Evolutionary conservation across 768 basidiomycete species (phyloP), one percentile per base, ranked within the genome.

Genomic region (Leucosporidium creatinivorum): DNA sequence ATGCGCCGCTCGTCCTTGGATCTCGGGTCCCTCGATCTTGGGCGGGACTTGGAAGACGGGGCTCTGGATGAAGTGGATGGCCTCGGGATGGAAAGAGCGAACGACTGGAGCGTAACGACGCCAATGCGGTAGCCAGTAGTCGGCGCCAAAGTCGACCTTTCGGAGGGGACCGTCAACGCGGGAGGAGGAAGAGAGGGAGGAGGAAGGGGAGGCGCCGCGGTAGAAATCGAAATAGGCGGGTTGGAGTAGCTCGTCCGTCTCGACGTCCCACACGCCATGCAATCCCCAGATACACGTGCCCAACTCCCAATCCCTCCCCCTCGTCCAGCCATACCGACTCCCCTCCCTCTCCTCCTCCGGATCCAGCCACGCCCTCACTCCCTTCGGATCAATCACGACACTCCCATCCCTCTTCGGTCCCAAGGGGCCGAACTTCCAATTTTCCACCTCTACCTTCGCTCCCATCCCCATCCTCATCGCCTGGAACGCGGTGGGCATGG

Each of bases 381-480:
- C 93, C 56, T 87, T 84, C 0, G 96, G 93, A 77, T 96, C 91
- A 65, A 98, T 83, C 10, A 84, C 87, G 47, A 93, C 86, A 23
- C 78, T 83, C 1, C 93, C 93, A 65, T 84, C 81, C 58, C 84
- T 83, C 61, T 80, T 81, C 21, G 92, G 91, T 0, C 96, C 96
- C 69, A 90, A 84, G 1, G 83, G 76, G 28, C 87, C 85, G 76
- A 97, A 94, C 18, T 83, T 81, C 83, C 86, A 94, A 76, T 87
- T 84, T 31, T 94, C 89, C 30, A 97, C 84, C 0, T 85, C 87
- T 77, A 90, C 86, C 7, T 85, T 81, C 68, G 86, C 79, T 5
- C 96, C 96, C 88, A 94, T 91, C 10, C 91, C 94, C 1, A 99
- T 83, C 4, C 85, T 83, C 64, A 99, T 79, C 3, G 85, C 85